Evolutionary conservation across 2,329 filamentous ascomycete species (phyloP).

Genomic region (Rhynchosporium agropyri): DNA sequence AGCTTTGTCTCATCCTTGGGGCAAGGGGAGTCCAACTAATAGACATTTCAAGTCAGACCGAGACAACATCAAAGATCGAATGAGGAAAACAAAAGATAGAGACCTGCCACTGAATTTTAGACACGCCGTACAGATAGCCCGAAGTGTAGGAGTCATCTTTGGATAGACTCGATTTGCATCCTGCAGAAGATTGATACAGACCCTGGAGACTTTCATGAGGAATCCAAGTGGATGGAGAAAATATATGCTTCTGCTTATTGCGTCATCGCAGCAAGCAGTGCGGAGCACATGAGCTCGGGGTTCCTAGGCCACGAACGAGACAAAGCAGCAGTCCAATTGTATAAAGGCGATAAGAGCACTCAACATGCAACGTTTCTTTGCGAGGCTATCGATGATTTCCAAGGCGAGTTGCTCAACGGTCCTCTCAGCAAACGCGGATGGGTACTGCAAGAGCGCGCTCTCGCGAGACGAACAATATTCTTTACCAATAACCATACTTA

Average conservation of each 20-base stretch:
- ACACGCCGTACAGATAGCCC: slow-evolving; percentile 38
- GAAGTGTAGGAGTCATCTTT: slow-evolving; percentile 39
- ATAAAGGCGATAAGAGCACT: slow-evolving; percentile 4
- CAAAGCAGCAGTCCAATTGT: neutral
- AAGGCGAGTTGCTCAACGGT: slow-evolving; percentile 41
- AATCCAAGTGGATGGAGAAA: slow-evolving; percentile 35
- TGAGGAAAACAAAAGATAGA: slow-evolving; percentile 21
- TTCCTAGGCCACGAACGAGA: neutral
- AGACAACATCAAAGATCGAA: slow-evolving; percentile 12
- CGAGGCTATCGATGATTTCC: slow-evolving; percentile 43
- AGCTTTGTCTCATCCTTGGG: slow-evolving; percentile 40
- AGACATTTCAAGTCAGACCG: slow-evolving; percentile 10
- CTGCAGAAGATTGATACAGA: slow-evolving; percentile 36
- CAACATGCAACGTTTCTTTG: slow-evolving; percentile 38
- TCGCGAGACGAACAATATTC: slow-evolving; percentile 45
- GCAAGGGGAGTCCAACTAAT: slow-evolving; percentile 18
- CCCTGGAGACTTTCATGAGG: slow-evolving; percentile 34
- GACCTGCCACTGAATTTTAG: slow-evolving; percentile 34
- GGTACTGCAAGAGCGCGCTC: slow-evolving; percentile 47
- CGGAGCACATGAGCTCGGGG: slow-evolving; percentile 9
- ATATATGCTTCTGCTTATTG: slow-evolving; percentile 33
- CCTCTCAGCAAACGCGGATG: slow-evolving; percentile 45
- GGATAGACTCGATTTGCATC: slow-evolving; percentile 44
- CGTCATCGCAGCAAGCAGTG: slow-evolving; percentile 24
- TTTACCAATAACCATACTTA: slow-evolving; percentile 45